phyloP scores from a whole-genome alignment of 345 rosid species.

The Raphanus raphanistrum region DNA sequence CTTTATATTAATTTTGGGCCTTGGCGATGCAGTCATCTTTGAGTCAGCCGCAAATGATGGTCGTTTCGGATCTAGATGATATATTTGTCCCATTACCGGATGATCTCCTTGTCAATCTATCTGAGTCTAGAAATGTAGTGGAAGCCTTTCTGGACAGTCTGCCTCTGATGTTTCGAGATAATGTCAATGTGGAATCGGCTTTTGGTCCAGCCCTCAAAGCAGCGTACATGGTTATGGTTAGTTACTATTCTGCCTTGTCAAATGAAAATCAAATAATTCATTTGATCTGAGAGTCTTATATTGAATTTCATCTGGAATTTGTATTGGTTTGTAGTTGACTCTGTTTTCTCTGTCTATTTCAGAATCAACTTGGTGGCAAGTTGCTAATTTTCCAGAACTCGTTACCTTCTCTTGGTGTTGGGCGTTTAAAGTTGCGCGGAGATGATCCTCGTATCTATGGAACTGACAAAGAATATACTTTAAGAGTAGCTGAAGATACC shows the following conservation, averaged over 20 bases:
- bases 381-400: conserved; percentile 88
- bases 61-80: conserved; percentile 95
- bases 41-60: conserved; percentile 99
- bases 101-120: conserved; percentile 97
- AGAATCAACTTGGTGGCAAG: conserved; percentile 97
- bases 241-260: conserved; percentile 33
- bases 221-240: conserved; percentile 93
- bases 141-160: conserved; percentile 89
- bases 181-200: conserved; percentile 88
- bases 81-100: conserved; percentile 89
- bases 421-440: conserved; percentile 92
- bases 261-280: neutral
- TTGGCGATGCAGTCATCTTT: conserved; percentile 78
- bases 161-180: conserved; percentile 93
- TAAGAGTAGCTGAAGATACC: conserved; percentile 89
- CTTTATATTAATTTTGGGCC: conserved; percentile 19
- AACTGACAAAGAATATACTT: conserved; percentile 81
- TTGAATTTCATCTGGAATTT: neutral
- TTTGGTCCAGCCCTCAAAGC: conserved; percentile 98
- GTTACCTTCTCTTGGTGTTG: conserved; percentile 93
- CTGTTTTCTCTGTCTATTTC: conserved; percentile 26
- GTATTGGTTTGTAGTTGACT: conserved; percentile 24
- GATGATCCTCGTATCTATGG: conserved; percentile 95
- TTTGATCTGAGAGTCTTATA: neutral
- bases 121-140: conserved; percentile 92